Base-by-base conservation (phyloP, 1,139 yeast species). In the Diutina mesorugosa region DNA sequence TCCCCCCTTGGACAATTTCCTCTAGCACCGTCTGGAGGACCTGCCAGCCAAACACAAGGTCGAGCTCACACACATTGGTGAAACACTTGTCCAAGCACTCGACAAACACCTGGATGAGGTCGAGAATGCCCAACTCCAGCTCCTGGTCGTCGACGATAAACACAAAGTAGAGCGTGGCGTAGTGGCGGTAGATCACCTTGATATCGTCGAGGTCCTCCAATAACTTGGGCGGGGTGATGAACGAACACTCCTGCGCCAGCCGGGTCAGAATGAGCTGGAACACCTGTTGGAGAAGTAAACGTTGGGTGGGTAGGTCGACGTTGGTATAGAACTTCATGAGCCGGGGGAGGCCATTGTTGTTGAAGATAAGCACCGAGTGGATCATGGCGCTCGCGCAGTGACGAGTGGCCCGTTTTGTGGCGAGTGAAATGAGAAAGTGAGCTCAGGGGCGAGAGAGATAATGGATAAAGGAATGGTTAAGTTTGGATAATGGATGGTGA, bases 11-110 rank as follows among this genome's bases (percentile, higher is more conserved):
- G 1, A 93, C 87, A 50, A 93, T 87, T 65, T 95, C 98, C 66
- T 87, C 93, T 57, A 93, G 71, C 4, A 93, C 97, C 1, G 96
- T 87, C 66, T 93, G 96, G 51, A 93, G 73, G 14, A 90, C 95
- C 69, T 93, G 97, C 97, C 98, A 93, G 30, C 97, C 97, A 69
- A 90, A 91, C 29, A 95, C 97, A 63, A 93, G 76, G 69, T 93
- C 99, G 62, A 93, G 77, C 67, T 93, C 99, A 69, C 97, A 91
- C 6, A 93, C 99, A 64, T 91, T 91, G 61, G 85, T 84, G 70
- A 93, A 93, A 69, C 99, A 93, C 60, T 87, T 82, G 67, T 93
- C 97, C 60, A 93, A 76, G 57, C 96, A 87, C 68, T 93, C 98
- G 6, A 93, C 99, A 75, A 93, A 93, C 55, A 95, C 98, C 67